A percentile compares a stretch with the other conserved stretches of the same genome.
phyloP scores from a whole-genome alignment of 805 yeast species.

The Saturnispora kantuleensis region DNA sequence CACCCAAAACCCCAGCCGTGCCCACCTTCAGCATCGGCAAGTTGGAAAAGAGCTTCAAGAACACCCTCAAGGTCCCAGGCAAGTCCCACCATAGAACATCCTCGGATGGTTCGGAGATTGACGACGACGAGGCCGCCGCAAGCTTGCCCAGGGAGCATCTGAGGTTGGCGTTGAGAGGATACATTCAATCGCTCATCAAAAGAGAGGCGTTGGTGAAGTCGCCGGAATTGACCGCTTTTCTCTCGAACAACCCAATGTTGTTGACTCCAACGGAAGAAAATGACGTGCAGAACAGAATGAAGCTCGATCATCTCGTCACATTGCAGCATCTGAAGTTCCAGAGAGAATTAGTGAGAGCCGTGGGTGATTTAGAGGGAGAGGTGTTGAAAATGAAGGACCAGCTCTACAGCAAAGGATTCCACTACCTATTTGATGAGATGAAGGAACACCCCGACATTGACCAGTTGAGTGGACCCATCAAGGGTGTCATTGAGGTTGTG shows the following conservation, averaged over 20 bases:
- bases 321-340: slow-evolving; percentile 65
- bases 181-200: slow-evolving; percentile 27
- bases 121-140: background rate
- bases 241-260: slow-evolving; percentile 32
- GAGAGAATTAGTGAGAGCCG: slow-evolving; percentile 33
- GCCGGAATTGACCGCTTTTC: slow-evolving; percentile 42
- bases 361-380: slow-evolving; percentile 22
- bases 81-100: background rate
- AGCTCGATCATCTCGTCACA: slow-evolving; percentile 49
- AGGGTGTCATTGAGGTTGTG: slow-evolving; percentile 70
- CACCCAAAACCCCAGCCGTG: slow-evolving; percentile 4
- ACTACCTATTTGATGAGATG: slow-evolving; percentile 55
- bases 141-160: slow-evolving; percentile 50
- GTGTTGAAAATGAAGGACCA: slow-evolving; percentile 35
- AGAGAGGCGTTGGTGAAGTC: slow-evolving; percentile 40
- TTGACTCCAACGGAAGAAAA: slow-evolving; percentile 34
- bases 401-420: slow-evolving; percentile 37
- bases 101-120: background rate
- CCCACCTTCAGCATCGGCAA: slow-evolving; percentile 12
- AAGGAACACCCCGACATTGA: slow-evolving; percentile 35
- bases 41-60: slow-evolving; percentile 17
- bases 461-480: slow-evolving; percentile 57
- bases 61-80: slow-evolving; percentile 11
- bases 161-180: slow-evolving; percentile 65
- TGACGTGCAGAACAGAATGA: slow-evolving; percentile 51